A percentile compares a stretch with the other conserved stretches of the same genome.
These are phyloP conservation scores for Phialophora tarda DNA, from an alignment of 2,329 filamentous ascomycete genomes.

Conservation along the genomic window DNA sequence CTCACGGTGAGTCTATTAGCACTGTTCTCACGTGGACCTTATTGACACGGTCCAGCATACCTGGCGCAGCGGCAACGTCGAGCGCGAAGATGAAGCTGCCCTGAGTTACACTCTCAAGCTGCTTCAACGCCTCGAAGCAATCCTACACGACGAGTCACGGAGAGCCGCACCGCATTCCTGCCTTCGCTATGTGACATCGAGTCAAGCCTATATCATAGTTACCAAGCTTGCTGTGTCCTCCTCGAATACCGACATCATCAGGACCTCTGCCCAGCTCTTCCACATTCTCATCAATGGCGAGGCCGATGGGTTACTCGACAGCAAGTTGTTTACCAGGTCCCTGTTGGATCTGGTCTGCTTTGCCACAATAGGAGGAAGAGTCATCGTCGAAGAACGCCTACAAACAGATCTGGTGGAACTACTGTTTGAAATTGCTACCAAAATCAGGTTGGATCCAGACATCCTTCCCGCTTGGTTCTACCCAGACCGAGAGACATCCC, in stretches of 20 bases:
- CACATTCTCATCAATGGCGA: slow-evolving; percentile 93
- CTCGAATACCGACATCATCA: slow-evolving; percentile 83
- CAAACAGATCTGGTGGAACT: slow-evolving; percentile 90
- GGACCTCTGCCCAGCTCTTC: slow-evolving; percentile 83
- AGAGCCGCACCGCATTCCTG: slow-evolving; percentile 89
- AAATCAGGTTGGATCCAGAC: slow-evolving; percentile 86
- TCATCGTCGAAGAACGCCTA: slow-evolving; percentile 71
- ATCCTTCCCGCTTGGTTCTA: slow-evolving; percentile 94
- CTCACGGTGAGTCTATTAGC: slow-evolving; percentile 56
- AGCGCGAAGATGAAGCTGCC: slow-evolving; percentile 58
- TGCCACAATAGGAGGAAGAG: slow-evolving; percentile 69
- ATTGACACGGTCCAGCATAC: slow-evolving; percentile 55
- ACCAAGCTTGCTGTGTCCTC: slow-evolving; percentile 86
- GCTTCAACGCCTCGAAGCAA: slow-evolving; percentile 63
- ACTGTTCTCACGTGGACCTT: slow-evolving; percentile 1
- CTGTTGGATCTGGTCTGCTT: slow-evolving; percentile 80
- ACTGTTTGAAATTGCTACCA: slow-evolving; percentile 93
- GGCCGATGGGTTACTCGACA: slow-evolving; percentile 92
- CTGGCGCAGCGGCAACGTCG: slow-evolving; percentile 63
- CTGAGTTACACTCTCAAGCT: slow-evolving; percentile 57
- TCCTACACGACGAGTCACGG: slow-evolving; percentile 87
- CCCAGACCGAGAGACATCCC: slow-evolving; percentile 54
- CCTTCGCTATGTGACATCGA: slow-evolving; percentile 81
- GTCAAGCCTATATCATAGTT: slow-evolving; percentile 87
- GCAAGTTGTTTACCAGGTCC: slow-evolving; percentile 80